Base-by-base conservation (phyloP, 441 rosid species). In the Bocquillonia castaneifolia region DNA sequence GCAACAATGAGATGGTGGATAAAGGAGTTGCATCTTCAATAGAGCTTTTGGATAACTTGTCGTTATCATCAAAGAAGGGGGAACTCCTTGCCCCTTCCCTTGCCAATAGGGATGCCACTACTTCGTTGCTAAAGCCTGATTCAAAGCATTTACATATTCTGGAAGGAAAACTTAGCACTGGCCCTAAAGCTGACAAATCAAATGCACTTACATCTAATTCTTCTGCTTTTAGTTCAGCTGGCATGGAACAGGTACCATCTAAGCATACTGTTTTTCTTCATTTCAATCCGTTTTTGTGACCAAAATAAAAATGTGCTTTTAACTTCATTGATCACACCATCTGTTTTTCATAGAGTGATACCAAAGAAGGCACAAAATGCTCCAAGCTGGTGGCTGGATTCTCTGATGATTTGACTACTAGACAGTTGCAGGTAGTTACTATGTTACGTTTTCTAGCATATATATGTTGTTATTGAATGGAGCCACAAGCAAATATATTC, bases 361-460 rank as follows among this genome's bases (percentile, higher is more conserved):
- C 22, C n/a, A 74, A 61, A 69, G 61, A 31, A 32, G 52, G 50
- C 50, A 53, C n/a, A 26, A 59, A 73, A 59, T 47, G 68, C 66
- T 71, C 70, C 34, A 76, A 66, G 48, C 69, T 64, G 28, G 44
- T 45, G 53, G 71, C 55, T 48, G 74, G 73, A 42, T 64, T 71
- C 71, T 71, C 74, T 1, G 17, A 22, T 45, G 68, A 64, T 31
- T 56, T 60, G 68, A 68, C 71, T 55, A 22, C 77, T 57, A 25
- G 39, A 60, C 77, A 75, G 69, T 66, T 80, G 71, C 84, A 80
- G 81, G 84, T 80, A 67, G 68, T 25, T 22, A 47, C 3, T 1
- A 15, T 67, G 34, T 60, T 39, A 22, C 40, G 67, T 17, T 18
- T n/a, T 47, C 40, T 63, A 12, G 29, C 10, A 9, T 13, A 17